These are phyloP conservation scores for Cladorrhinum sp. DNA, from an alignment of 2,329 filamentous ascomycete species.

Conservation along the genomic window DNA sequence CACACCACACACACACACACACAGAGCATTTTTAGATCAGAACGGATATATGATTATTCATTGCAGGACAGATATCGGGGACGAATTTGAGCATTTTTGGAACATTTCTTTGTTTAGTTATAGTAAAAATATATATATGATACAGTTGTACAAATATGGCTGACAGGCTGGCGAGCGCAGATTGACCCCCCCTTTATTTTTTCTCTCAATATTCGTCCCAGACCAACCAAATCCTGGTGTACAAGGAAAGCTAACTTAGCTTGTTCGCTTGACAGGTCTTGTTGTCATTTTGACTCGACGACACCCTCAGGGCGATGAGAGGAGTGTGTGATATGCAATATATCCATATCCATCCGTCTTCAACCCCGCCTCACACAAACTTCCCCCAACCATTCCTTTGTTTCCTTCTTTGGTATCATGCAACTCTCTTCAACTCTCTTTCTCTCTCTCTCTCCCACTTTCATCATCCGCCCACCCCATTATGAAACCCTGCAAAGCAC, in stretches of 20 bases:
- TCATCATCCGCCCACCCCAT: too few species aligned
- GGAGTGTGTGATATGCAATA: too few species aligned
- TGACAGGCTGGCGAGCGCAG: too few species aligned
- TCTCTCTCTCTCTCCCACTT: background rate
- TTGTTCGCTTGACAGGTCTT: background rate
- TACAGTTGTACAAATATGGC: background rate
- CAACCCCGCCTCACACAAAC: too few species aligned
- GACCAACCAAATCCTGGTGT: too few species aligned
- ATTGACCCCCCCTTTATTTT: too few species aligned
- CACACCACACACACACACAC: background rate
- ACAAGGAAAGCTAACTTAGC: too few species aligned
- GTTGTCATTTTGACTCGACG: too few species aligned
- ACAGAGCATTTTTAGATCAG: background rate
- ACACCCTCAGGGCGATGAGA: too few species aligned
- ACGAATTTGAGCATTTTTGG: background rate
- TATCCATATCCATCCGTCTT: too few species aligned
- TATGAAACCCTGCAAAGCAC: slow-evolving; percentile 67
- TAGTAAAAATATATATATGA: slow-evolving; percentile 5
- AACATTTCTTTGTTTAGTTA: background rate
- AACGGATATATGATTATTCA: slow-evolving; percentile 10
- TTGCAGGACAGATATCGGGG: background rate
- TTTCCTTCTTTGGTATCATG: slow-evolving; percentile 1
- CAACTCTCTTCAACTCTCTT: too few species aligned
- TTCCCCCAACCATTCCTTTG: background rate
- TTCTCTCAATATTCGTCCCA: too few species aligned